These are phyloP conservation scores for Dillenia turbinata DNA, from an alignment of 164 flowering plant species.

Conservation along the genomic window DNA sequence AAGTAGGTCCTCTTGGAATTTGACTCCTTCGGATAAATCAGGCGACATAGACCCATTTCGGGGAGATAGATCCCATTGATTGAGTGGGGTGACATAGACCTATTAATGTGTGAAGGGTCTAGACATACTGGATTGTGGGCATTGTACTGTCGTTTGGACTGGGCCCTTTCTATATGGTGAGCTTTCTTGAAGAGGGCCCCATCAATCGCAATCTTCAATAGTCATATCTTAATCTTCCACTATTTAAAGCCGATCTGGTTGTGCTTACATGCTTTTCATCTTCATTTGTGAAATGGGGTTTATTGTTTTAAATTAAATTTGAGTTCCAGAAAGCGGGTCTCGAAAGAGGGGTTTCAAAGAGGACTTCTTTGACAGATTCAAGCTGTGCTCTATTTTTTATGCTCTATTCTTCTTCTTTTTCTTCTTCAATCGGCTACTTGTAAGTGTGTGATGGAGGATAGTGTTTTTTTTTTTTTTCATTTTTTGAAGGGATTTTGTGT, in stretches of 20 bases:
- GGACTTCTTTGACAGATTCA: conserved; percentile 44
- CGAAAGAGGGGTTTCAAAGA: conserved; percentile 28
- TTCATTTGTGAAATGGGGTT: background rate
- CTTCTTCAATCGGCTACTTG: background rate
- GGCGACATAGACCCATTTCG: no score
- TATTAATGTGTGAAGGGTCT: no score
- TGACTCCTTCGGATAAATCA: no score
- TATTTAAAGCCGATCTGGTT: background rate
- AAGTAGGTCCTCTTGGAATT: no score
- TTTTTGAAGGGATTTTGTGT: background rate
- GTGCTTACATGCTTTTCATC: no score
- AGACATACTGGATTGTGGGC: no score
- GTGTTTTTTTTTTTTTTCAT: background rate
- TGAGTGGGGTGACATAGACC: no score
- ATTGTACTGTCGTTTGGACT: no score
- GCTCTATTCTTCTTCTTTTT: background rate
- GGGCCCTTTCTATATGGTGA: no score
- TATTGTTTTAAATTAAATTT: background rate
- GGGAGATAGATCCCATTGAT: no score
- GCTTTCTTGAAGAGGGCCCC: no score
- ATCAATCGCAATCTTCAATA: conserved; percentile 19
- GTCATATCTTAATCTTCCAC: conserved; percentile 4
- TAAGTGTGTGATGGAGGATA: background rate
- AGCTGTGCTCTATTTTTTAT: background rate
- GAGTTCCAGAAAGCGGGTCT: background rate